A percentile compares a stretch with the other conserved stretches of the same genome.
phyloP scores from a whole-genome alignment of 148 eudicot genomes.

The Limonium bicolor region DNA sequence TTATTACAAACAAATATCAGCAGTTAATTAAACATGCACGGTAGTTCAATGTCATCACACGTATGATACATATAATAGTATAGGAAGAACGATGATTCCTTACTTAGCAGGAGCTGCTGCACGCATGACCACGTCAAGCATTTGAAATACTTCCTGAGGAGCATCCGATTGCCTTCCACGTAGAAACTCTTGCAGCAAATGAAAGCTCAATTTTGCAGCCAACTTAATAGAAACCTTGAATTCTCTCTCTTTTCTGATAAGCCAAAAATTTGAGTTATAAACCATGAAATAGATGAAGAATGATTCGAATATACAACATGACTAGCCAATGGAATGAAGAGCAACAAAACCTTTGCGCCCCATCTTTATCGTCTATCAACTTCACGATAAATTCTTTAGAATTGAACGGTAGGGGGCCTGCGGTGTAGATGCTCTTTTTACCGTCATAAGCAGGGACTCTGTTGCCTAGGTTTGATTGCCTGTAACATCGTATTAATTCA shows the following conservation, averaged over 20 bases:
- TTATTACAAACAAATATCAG: background rate
- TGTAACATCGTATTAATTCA: conserved; percentile 16
- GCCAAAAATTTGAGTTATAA: background rate
- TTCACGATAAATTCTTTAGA: conserved; percentile 23
- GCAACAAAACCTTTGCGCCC: conserved; percentile 2
- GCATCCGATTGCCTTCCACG: conserved; percentile 21
- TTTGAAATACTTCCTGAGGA: conserved; percentile 34
- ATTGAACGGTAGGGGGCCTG: conserved; percentile 29
- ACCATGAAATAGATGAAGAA: background rate
- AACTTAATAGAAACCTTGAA: conserved; percentile 33
- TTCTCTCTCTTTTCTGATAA: conserved; percentile 18
- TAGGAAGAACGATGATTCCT: background rate
- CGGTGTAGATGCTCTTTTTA: conserved; percentile 31
- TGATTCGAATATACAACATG: background rate
- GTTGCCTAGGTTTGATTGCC: conserved; percentile 24
- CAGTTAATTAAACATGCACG: too few species aligned
- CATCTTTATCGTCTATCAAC: conserved; percentile 21
- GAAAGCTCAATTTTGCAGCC: conserved; percentile 21
- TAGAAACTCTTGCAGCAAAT: conserved; percentile 16
- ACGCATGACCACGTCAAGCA: conserved; percentile 36
- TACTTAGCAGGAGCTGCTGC: conserved; percentile 10
- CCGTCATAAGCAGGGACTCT: conserved; percentile 43
- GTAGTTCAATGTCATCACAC: too few species aligned
- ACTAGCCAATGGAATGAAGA: background rate
- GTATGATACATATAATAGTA: too few species aligned